Conservation (phyloP, 2,329 filamentous ascomycete species). For the Alternaria angustiovoidea region DNA sequence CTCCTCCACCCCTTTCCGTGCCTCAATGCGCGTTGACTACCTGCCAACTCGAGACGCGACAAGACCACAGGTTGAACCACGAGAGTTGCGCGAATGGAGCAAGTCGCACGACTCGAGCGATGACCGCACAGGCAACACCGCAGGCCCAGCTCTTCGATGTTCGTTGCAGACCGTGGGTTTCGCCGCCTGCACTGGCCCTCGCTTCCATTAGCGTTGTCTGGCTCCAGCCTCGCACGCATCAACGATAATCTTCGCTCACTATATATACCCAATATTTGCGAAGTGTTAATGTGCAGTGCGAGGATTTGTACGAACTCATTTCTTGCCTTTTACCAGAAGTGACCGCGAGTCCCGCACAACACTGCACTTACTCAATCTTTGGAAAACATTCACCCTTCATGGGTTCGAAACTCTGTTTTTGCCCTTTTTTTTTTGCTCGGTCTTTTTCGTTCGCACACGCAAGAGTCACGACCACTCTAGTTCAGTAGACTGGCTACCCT, state of each 20-base stretch:
- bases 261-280: constrained; percentile 13
- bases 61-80: not conserved
- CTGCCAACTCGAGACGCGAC: not conserved
- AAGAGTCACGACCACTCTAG: not conserved
- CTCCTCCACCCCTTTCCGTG: not conserved
- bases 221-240: not conserved
- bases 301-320: constrained; percentile 76
- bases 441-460: not conserved
- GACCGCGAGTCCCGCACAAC: constrained; percentile 71
- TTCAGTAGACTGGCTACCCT: not conserved
- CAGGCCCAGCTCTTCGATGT: constrained; percentile 14
- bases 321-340: constrained; percentile 85
- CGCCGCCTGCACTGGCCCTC: not conserved
- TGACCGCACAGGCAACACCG: constrained; percentile 11
- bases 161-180: constrained; percentile 1
- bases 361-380: constrained; percentile 68
- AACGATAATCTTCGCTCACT: not conserved
- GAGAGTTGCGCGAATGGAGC: not conserved
- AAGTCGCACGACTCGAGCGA: constrained; percentile 1
- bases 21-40: not conserved
- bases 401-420: constrained; percentile 57
- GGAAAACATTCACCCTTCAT: constrained; percentile 51
- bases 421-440: constrained; percentile 14
- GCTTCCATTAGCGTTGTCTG: not conserved
- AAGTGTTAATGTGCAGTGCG: constrained; percentile 64